phyloP scores from a whole-genome alignment of 1,284 basidiomycete genomes.

The Phellinidium pouzarii region DNA sequence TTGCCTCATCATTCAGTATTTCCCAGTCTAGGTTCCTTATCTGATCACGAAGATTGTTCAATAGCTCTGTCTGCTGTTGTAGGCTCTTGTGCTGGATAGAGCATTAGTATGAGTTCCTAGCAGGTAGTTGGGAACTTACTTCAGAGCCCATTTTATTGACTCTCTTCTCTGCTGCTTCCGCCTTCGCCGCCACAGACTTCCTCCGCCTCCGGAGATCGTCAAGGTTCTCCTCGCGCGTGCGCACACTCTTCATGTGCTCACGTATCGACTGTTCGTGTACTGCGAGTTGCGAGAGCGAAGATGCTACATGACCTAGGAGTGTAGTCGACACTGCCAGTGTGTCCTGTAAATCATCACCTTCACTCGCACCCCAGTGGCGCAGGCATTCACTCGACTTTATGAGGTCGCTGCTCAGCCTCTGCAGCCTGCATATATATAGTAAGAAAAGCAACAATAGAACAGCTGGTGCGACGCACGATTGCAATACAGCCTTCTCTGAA shows the following conservation, averaged over 20 bases:
- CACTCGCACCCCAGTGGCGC: constrained; percentile 72
- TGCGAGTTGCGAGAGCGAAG: constrained; percentile 68
- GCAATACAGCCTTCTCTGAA: constrained; percentile 79
- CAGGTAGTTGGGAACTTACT: constrained; percentile 18
- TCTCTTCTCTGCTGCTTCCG: constrained; percentile 87
- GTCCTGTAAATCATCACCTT: constrained; percentile 84
- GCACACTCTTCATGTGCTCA: constrained; percentile 69
- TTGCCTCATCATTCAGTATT: constrained; percentile 78
- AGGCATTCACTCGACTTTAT: constrained; percentile 71
- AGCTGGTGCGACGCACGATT: constrained; percentile 44
- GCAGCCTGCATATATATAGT: constrained; percentile 36
- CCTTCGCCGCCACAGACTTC: constrained; percentile 60
- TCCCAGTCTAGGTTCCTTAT: constrained; percentile 78
- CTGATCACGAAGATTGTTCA: constrained; percentile 72
- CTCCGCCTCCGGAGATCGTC: constrained; percentile 73
- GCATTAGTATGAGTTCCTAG: neutral
- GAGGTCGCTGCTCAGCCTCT: constrained; percentile 61
- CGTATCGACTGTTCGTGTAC: constrained; percentile 71
- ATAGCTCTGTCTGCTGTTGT: constrained; percentile 63
- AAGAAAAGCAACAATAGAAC: neutral
- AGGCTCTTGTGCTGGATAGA: constrained; percentile 74
- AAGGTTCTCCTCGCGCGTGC: constrained; percentile 79
- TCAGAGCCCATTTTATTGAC: constrained; percentile 87
- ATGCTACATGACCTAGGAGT: constrained; percentile 64
- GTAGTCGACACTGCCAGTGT: constrained; percentile 45